phyloP scores from a whole-genome alignment of 176 grass and related monocot genomes.

The Leersia perrieri region DNA sequence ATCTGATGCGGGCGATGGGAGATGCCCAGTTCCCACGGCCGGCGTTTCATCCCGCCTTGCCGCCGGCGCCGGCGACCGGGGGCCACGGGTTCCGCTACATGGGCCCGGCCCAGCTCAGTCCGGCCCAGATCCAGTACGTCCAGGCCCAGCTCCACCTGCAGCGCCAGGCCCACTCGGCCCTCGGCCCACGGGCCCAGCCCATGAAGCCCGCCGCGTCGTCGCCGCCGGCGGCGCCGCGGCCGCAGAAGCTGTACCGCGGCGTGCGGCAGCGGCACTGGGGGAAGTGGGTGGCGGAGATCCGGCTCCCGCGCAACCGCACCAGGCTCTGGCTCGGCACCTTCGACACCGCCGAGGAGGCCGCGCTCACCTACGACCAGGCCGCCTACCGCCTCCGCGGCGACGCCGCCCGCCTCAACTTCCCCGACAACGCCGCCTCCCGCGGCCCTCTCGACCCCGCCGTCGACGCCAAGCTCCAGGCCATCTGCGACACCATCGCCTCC shows the following conservation, averaged over 20 bases:
- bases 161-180: constrained; percentile 2
- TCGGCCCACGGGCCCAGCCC: constrained; percentile 33
- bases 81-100: not conserved
- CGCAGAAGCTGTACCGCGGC: constrained; percentile 72
- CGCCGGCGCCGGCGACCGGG: not conserved
- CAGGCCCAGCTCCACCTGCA: constrained; percentile 33
- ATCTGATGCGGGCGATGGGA: constrained; percentile 29
- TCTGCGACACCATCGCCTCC: constrained; percentile 48
- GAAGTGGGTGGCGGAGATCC: constrained; percentile 92
- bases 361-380: constrained; percentile 44
- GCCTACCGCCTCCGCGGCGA: constrained; percentile 52
- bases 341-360: constrained; percentile 75
- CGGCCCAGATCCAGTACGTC: constrained; percentile 34
- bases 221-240: not conserved
- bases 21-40: not conserved
- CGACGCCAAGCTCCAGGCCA: constrained; percentile 65
- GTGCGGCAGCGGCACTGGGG: constrained; percentile 88
- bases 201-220: constrained; percentile 9
- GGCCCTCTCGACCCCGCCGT: constrained; percentile 35
- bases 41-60: not conserved
- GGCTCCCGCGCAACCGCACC: constrained; percentile 62
- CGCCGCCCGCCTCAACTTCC: constrained; percentile 55
- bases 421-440: constrained; percentile 30
- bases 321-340: constrained; percentile 87
- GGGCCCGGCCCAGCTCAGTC: constrained; percentile 16